Conservation (phyloP, 75 land plant genomes). For the Chamaecyparis obtusa region DNA sequence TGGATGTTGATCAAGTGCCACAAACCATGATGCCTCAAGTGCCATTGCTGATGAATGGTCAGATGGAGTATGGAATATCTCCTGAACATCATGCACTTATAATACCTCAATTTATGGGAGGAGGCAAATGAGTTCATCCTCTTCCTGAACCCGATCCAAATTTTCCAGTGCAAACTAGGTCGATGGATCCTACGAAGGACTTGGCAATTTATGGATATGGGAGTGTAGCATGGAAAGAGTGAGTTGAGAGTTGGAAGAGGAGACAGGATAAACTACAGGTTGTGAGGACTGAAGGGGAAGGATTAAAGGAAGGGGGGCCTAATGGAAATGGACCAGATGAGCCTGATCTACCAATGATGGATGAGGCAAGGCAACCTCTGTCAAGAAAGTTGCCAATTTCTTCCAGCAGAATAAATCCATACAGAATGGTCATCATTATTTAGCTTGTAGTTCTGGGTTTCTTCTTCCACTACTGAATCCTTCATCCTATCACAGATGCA, state of each 20-base stretch:
- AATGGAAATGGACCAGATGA: constrained; percentile 58
- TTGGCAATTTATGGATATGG: constrained; percentile 95
- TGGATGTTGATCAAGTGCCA: constrained; percentile 23
- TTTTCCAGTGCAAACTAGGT: constrained; percentile 62
- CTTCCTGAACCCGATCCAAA: constrained; percentile 47
- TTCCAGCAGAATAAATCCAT: constrained; percentile 73
- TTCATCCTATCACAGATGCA: constrained; percentile 66
- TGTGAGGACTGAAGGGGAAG: constrained; percentile 52
- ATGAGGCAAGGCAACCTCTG: constrained; percentile 77
- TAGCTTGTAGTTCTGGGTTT: constrained; percentile 72
- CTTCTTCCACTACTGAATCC: constrained; percentile 73
- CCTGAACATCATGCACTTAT: constrained; percentile 86
- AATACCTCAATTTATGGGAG: constrained; percentile 58
- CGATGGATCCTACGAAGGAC: constrained; percentile 94
- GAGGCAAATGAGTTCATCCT: constrained; percentile 72
- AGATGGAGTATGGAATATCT: constrained; percentile 69
- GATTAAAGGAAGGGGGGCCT: constrained; percentile 40
- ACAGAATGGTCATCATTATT: constrained; percentile 66
- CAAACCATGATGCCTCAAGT: constrained; percentile 31
- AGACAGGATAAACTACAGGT: constrained; percentile 76
- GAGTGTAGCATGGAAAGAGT: constrained; percentile 95
- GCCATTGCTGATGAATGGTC: constrained; percentile 81
- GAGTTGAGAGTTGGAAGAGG: constrained; percentile 84
- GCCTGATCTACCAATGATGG: constrained; percentile 75
- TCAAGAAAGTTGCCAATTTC: constrained; percentile 77